A percentile compares a stretch with the other conserved stretches of the same genome.
Conservation (phyloP, 1,284 basidiomycete species). For the Cutaneotrichosporon cutaneum region DNA sequence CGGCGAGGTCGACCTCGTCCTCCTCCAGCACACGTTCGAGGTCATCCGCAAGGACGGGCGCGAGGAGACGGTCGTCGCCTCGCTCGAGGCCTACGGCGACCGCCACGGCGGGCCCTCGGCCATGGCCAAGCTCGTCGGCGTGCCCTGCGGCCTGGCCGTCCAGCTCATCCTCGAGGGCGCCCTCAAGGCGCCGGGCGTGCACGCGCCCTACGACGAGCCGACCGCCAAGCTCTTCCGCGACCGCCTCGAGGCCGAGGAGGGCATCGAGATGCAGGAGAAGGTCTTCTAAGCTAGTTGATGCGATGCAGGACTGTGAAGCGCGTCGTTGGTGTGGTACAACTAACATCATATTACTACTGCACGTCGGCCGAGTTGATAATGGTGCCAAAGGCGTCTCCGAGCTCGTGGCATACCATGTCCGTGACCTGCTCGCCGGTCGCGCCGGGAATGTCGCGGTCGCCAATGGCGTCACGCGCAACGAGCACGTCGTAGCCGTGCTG, state of each 20-base stretch:
- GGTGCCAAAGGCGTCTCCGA: conserved; percentile 25
- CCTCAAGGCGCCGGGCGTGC: conserved; percentile 75
- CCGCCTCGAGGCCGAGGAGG: conserved; percentile 72
- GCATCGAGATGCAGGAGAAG: conserved; percentile 73
- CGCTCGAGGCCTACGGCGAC: conserved; percentile 86
- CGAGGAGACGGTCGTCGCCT: conserved; percentile 85
- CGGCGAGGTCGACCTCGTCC: conserved; percentile 92
- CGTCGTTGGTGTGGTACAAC: no score
- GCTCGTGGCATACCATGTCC: conserved; percentile 20
- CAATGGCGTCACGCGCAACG: conserved; percentile 30
- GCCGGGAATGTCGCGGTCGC: conserved; percentile 36
- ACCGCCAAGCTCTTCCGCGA: conserved; percentile 79
- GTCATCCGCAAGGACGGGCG: conserved; percentile 81
- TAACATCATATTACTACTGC: conserved; percentile 3
- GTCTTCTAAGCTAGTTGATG: conserved; percentile 42
- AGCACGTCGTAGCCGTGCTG: conserved; percentile 32
- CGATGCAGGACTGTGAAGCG: not conserved
- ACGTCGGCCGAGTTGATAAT: conserved; percentile 22
- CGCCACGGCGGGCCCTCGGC: conserved; percentile 76
- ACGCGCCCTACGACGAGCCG: conserved; percentile 77
- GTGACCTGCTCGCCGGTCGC: conserved; percentile 22
- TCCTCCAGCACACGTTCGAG: conserved; percentile 96
- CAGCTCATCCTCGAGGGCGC: conserved; percentile 72
- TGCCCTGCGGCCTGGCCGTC: conserved; percentile 91
- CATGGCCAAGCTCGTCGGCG: conserved; percentile 90